Evolutionary conservation across 208 protist species (phyloP).

Genomic region (Crithidia fasciculata): DNA sequence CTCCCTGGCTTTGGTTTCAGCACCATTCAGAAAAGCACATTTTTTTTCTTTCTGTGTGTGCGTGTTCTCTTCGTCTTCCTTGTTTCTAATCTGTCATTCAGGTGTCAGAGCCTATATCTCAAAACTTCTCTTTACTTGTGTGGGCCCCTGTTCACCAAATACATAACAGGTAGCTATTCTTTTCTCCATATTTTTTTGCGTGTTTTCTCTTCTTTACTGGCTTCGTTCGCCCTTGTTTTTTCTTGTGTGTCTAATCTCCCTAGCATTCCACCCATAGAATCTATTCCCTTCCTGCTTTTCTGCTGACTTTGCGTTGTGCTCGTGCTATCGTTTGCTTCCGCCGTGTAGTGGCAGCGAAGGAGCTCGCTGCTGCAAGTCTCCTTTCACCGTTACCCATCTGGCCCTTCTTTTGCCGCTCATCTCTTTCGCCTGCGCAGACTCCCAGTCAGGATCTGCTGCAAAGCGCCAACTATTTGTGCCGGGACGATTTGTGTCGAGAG

Average conservation of each 20-base stretch:
- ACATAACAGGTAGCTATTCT: conserved; percentile 8
- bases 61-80: background rate
- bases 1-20: too few species aligned
- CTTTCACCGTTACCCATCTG: too few species aligned
- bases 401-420: background rate
- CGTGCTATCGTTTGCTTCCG: background rate
- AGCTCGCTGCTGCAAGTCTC: too few species aligned
- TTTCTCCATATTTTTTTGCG: background rate
- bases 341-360: background rate
- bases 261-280: conserved; percentile 15
- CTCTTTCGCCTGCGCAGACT: background rate
- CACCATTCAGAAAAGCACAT: too few species aligned
- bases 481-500: too few species aligned
- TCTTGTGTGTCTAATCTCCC: background rate
- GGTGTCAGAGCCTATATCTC: background rate
- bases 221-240: too few species aligned
- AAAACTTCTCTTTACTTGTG: background rate
- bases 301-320: background rate
- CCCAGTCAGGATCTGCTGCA: too few species aligned
- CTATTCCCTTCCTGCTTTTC: background rate
- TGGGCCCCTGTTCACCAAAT: background rate
- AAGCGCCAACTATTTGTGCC: too few species aligned
- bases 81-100: background rate
- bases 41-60: conserved; percentile 4
- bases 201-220: background rate